Evolutionary conservation across 1,284 basidiomycete species (phyloP), one percentile per base, ranked within the genome.

Genomic region (Lignosus rhinocerotis): DNA sequence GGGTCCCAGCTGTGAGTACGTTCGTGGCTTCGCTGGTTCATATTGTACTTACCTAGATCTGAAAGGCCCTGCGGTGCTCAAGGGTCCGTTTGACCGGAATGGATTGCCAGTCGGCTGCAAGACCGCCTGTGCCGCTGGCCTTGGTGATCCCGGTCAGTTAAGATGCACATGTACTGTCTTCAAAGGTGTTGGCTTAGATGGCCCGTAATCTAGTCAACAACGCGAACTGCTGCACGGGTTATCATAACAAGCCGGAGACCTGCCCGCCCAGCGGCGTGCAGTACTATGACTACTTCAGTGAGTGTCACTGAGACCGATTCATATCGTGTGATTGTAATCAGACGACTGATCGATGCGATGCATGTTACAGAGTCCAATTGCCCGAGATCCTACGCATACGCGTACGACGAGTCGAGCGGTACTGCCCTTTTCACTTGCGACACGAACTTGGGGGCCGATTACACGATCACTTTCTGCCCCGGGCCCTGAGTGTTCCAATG

Each of bases 391-490:
- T 82, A 82, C 66, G 78, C 73, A 0, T 82, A 82, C 60, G 79
- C 81, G 3, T 83, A 72, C 62, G 81, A 82, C 65, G 80, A 82
- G 65, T 66, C 67, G 47, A 76, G 73, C 58, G 74, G 74, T 7
- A 77, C 75, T 14, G 79, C 80, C 6, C 70, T 81, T 42, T 81
- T 74, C 74, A 78, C 73, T 2, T 82, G 80, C 66, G 60, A 65
- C 34, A 66, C 74, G 6, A 49, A 60, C 34, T 55, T 64, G 36
- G 63, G 67, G 8, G 76, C 79, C 6, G 75, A 79, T 61, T 83
- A 79, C 63, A 80, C 76, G 14, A 55, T 82, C 59, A 80, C 78
- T 1, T 81, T 81, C 73, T 82, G 80, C 69, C 78, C 79, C n/a
- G 32, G 45, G 5, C 32, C 8, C 12, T 11, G 31, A 12, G 9